Percentiles rank a stretch among this genome's conserved stretches.
phyloP scores from a whole-genome alignment of 2,329 filamentous ascomycete species.

The Nannizzia gypsea region DNA sequence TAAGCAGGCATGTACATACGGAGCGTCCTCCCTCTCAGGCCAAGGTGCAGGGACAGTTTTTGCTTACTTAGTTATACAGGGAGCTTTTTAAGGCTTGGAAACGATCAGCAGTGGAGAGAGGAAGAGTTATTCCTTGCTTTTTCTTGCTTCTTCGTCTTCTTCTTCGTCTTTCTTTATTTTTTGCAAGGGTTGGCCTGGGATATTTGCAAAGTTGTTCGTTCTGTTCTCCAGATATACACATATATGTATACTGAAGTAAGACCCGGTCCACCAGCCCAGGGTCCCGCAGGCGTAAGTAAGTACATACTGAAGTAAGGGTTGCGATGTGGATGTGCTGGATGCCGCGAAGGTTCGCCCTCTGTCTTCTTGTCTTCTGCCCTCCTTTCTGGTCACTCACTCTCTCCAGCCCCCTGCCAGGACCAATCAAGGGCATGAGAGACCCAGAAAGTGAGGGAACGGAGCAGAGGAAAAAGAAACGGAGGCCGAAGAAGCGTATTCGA shows the following conservation, averaged over 20 bases:
- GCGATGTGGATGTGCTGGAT: slow-evolving; percentile 4
- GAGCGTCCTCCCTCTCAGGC: background rate
- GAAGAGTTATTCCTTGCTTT: background rate
- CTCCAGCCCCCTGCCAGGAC: background rate
- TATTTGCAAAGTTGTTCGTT: background rate
- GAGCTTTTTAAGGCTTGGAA: slow-evolving; percentile 4
- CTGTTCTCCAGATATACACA: background rate
- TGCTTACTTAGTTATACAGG: background rate
- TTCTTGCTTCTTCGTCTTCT: background rate
- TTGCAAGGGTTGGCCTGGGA: background rate
- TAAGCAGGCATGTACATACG: background rate
- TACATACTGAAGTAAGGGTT: no score
- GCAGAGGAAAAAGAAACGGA: background rate
- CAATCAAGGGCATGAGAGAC: background rate
- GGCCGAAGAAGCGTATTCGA: background rate
- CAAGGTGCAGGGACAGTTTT: slow-evolving; percentile 5
- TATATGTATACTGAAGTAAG: background rate
- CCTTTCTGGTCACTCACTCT: no score
- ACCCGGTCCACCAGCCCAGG: slow-evolving; percentile 3
- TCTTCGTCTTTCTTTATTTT: background rate
- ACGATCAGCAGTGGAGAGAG: slow-evolving; percentile 5
- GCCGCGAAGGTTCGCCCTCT: slow-evolving; percentile 1
- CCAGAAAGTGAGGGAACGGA: background rate
- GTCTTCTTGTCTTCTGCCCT: no score
- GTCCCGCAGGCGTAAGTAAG: background rate